These are phyloP conservation scores for Blastobotrys persicus DNA, from an alignment of 1,139 yeast genomes.

Conservation along the genomic window DNA sequence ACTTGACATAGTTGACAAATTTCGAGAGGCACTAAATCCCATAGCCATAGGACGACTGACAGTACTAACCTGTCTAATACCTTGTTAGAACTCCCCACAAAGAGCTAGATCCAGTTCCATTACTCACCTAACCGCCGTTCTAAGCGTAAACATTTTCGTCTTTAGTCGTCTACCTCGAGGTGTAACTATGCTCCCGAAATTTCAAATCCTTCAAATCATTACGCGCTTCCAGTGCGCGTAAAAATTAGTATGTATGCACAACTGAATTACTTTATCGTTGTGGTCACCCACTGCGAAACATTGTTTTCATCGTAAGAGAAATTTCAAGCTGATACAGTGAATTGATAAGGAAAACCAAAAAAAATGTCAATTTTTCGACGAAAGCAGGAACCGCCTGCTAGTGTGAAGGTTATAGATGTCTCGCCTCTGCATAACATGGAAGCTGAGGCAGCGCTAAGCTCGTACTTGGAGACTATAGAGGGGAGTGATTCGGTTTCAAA, in stretches of 20 bases:
- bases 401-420: constrained; percentile 29
- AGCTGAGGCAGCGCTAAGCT: constrained; percentile 45
- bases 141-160: neutral
- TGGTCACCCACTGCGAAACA: neutral
- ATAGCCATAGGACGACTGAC: neutral
- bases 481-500: constrained; percentile 45
- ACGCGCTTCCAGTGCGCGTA: too few species aligned
- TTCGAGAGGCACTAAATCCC: neutral
- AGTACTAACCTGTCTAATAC: neutral
- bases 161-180: neutral
- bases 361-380: constrained; percentile 15
- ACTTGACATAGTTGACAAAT: constrained; percentile 3
- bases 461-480: constrained; percentile 48
- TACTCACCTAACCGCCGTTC: neutral
- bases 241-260: neutral
- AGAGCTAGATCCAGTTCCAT: neutral
- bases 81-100: neutral
- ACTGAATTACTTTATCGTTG: too few species aligned
- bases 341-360: neutral
- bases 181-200: neutral
- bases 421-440: constrained; percentile 34
- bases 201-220: neutral
- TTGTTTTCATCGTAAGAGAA: neutral
- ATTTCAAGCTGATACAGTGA: neutral
- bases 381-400: constrained; percentile 27